phyloP scores from a whole-genome alignment of 352 stramenopile species.

The Phytophthora pluvialis region DNA sequence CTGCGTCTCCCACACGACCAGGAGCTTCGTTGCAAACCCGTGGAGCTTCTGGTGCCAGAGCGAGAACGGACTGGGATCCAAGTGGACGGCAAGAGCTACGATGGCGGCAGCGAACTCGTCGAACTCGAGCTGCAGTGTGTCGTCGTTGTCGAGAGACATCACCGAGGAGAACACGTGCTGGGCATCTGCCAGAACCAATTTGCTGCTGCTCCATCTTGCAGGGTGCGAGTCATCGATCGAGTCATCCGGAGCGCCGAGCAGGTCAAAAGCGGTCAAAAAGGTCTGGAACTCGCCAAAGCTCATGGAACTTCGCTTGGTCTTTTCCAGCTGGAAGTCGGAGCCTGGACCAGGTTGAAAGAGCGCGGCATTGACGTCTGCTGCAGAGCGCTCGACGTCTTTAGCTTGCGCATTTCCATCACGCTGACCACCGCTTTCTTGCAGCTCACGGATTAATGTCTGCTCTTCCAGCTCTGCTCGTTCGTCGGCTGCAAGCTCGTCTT shows the following conservation, averaged over 20 bases:
- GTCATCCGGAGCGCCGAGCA: conserved; percentile 19
- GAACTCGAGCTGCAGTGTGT: conserved; percentile 62
- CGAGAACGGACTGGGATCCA: conserved; percentile 55
- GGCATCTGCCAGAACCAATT: conserved; percentile 31
- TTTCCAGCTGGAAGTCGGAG: conserved; percentile 48
- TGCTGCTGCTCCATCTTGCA: background rate
- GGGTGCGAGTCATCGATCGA: background rate
- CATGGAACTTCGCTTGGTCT: conserved; percentile 66
- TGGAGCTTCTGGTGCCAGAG: conserved; percentile 66
- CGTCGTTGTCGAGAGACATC: conserved; percentile 62
- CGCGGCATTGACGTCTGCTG: conserved; percentile 4
- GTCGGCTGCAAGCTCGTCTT: conserved; percentile 38
- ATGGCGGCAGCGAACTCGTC: conserved; percentile 62
- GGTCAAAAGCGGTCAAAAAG: conserved; percentile 43
- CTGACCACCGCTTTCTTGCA: conserved; percentile 20
- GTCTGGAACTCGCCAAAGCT: conserved; percentile 54
- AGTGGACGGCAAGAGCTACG: conserved; percentile 50
- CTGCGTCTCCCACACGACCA: conserved; percentile 7
- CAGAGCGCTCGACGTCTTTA: conserved; percentile 9
- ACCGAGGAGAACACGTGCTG: conserved; percentile 51
- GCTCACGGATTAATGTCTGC: conserved; percentile 16
- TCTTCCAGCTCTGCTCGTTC: conserved; percentile 24
- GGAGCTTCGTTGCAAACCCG: conserved; percentile 42
- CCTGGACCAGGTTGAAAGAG: conserved; percentile 8
- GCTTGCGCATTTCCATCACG: background rate